Evolutionary conservation across 2,329 filamentous ascomycete species (phyloP).

Genomic region (Pyrenochaeta sp.): DNA sequence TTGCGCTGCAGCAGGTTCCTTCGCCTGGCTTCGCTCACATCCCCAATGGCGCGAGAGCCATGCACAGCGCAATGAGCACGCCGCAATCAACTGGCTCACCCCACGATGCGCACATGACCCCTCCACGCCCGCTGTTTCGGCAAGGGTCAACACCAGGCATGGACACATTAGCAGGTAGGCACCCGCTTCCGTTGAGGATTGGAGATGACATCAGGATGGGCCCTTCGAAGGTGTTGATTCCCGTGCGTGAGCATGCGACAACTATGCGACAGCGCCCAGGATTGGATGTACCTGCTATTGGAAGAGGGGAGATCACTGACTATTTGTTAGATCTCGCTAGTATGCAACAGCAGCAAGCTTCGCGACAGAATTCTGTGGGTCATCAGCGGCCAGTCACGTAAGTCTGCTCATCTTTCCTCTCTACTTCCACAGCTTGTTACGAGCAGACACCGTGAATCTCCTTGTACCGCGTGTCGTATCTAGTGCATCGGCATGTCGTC

Average conservation of each 20-base stretch:
- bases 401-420: slow-evolving; percentile 16
- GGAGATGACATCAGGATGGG: not conserved
- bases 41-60: slow-evolving; percentile 39
- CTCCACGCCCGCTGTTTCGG: slow-evolving; percentile 48
- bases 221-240: too few species aligned
- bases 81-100: slow-evolving; percentile 40
- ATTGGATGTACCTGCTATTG: not conserved
- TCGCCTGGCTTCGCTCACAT: slow-evolving; percentile 39
- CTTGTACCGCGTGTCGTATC: not conserved
- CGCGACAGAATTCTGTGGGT: slow-evolving; percentile 46
- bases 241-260: not conserved
- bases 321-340: slow-evolving; percentile 53
- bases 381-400: slow-evolving; percentile 50
- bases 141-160: slow-evolving; percentile 57
- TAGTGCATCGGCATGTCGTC: not conserved
- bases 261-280: not conserved
- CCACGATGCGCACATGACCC: slow-evolving; percentile 43
- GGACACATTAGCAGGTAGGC: slow-evolving; percentile 58
- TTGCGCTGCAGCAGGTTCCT: slow-evolving; percentile 46
- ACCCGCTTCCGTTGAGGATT: slow-evolving; percentile 16
- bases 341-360: slow-evolving; percentile 57
- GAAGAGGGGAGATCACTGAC: slow-evolving; percentile 7
- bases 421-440: not conserved
- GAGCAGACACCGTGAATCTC: not conserved
- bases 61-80: slow-evolving; percentile 45